Evolutionary conservation across 2,329 filamentous ascomycete genomes (phyloP), one percentile per base, ranked within the genome.

Genomic region (Phoma herbarum): DNA sequence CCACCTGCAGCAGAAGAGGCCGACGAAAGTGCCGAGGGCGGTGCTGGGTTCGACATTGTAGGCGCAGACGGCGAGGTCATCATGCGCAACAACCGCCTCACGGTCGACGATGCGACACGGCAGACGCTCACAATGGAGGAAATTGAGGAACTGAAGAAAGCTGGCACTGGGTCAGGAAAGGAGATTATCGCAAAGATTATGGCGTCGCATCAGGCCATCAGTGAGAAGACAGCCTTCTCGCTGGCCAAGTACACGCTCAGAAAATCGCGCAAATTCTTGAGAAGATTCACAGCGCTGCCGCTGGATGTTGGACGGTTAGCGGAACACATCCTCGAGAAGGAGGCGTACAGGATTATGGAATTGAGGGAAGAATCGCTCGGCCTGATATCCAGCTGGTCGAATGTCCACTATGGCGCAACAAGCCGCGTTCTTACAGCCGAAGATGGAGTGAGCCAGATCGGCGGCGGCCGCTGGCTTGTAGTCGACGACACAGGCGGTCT

Each of bases 201-300:
- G 77, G 85, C 93, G 28, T 95, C 93, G 42, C 95, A 99, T 77
- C 89, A 91, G 18, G 91, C 90, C 1, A 84, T 99, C 42, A 93
- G 96, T 66, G 90, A 98, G 80, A 99, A 99, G 83, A 98, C 95
- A 0, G 85, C 88, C 0, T 99, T 96, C 72, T 96, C 93, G 2
- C 82, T 97, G 57, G 93, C 94, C 42, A 99, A 99, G 77, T 99
- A 99, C 79, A 97, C 95, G 71, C 82, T 98, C 18, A 84, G 96
- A 44, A 99, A 99, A 81, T 90, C 91, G 64, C 93, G 89, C 75
- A 99, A 99, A 78, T 98, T 96, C 75, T 85, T 98, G 63, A 89
- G 90, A 69, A 85, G 93, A 12, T 98, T 99, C 72, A 92, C 90
- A 0, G 86, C 95, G 1, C 77, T 96, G 50, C 94, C 94, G 0